Evolutionary conservation across 2,329 filamentous ascomycete species (phyloP).

Genomic region (Claviceps sorghi): DNA sequence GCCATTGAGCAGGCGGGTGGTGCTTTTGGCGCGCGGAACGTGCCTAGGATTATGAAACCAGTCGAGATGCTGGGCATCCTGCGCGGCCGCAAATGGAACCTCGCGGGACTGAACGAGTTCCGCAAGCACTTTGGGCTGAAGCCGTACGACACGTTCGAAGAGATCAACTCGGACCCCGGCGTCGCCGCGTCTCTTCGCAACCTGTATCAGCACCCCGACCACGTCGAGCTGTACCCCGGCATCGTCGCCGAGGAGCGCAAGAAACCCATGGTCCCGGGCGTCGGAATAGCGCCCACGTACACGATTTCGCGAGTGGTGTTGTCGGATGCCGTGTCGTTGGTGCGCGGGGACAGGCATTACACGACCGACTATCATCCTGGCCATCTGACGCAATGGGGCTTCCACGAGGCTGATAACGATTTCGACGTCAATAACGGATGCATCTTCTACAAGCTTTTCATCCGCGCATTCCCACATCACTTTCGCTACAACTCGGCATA

Average conservation of each 20-base stretch:
- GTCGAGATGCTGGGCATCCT: constrained; percentile 72
- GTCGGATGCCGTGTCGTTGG: constrained; percentile 64
- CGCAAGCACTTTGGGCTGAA: constrained; percentile 67
- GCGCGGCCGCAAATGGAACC: constrained; percentile 61
- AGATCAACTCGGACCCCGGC: constrained; percentile 65
- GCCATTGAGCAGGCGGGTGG: constrained; percentile 66
- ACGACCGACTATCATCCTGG: constrained; percentile 62
- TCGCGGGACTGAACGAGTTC: constrained; percentile 73
- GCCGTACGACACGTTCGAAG: constrained; percentile 62
- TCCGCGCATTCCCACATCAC: constrained; percentile 65
- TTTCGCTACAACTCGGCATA: constrained; percentile 69
- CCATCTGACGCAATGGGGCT: constrained; percentile 74
- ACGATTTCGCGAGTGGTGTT: constrained; percentile 65
- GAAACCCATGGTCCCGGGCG: constrained; percentile 56
- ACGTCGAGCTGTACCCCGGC: constrained; percentile 68
- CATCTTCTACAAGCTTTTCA: constrained; percentile 71
- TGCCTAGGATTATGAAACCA: constrained; percentile 57
- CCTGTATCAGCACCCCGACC: constrained; percentile 65
- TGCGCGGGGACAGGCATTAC: constrained; percentile 66
- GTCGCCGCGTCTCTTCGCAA: constrained; percentile 50
- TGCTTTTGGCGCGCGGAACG: constrained; percentile 59
- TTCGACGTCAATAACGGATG: constrained; percentile 64
- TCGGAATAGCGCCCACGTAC: constrained; percentile 61
- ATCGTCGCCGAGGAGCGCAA: constrained; percentile 65
- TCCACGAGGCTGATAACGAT: constrained; percentile 59